Evolutionary conservation across 345 rosid genomes (phyloP).

Genomic region (Arabis alpina): DNA sequence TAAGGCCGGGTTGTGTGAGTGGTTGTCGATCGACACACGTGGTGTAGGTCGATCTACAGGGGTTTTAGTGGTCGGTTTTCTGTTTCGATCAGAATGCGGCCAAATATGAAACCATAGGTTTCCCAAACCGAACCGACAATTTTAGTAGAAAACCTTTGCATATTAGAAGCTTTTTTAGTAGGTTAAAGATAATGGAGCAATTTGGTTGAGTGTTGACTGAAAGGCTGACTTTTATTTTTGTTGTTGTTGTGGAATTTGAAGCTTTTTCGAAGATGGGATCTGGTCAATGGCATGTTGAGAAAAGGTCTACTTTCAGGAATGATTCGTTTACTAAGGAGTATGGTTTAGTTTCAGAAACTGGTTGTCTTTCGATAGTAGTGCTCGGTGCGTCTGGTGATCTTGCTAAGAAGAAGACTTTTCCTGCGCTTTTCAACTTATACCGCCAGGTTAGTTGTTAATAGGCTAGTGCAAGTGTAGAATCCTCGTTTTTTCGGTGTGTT

Average conservation of each 20-base stretch:
- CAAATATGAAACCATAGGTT: too few species aligned
- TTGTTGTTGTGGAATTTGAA: slow-evolving; percentile 30
- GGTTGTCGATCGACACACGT: too few species aligned
- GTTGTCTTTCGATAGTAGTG: slow-evolving; percentile 84
- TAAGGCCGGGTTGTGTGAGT: too few species aligned
- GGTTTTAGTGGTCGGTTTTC: too few species aligned
- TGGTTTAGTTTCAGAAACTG: slow-evolving; percentile 62
- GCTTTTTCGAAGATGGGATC: slow-evolving; percentile 51
- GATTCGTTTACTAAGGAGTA: slow-evolving; percentile 53
- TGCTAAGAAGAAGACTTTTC: slow-evolving; percentile 99
- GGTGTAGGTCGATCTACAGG: too few species aligned
- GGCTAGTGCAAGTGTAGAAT: background rate
- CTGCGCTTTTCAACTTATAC: slow-evolving; percentile 94
- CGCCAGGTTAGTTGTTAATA: slow-evolving; percentile 63
- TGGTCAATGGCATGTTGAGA: slow-evolving; percentile 68
- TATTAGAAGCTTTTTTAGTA: too few species aligned
- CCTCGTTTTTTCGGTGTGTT: background rate
- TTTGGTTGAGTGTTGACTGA: slow-evolving; percentile 2
- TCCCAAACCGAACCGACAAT: too few species aligned
- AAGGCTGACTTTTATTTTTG: slow-evolving; percentile 7
- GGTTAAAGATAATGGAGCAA: too few species aligned
- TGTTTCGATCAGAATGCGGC: too few species aligned
- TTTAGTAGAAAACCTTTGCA: too few species aligned
- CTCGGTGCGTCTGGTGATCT: slow-evolving; percentile 99
- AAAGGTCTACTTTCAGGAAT: slow-evolving; percentile 56